Base-by-base conservation (phyloP, 495 filamentous ascomycete species). In the Mytilinidion resinicola region DNA sequence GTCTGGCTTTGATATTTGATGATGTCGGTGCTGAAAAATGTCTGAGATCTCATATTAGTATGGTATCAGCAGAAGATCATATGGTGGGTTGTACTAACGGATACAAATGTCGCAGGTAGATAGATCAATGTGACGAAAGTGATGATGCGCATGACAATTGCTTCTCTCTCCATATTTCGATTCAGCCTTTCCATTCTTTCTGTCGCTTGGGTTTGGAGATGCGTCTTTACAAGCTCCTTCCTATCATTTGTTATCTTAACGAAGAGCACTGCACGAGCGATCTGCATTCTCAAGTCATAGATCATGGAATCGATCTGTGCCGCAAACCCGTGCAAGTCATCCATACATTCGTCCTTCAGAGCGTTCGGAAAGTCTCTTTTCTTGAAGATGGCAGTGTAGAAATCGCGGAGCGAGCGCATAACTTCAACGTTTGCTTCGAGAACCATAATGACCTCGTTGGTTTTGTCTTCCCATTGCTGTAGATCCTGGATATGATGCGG, bases 11-110 rank as follows among this genome's bases (percentile, higher is more conserved):
- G 73, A 51, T 72, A 78, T 53, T 72, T 76, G 10, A 78, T 61
- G 37, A 78, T 66, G 43, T 77, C 75, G 8, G 75, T 78, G 56
- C 74, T 74, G 57, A 78, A 77, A 54, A 78, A 74, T 12, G 76
- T 76, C 61, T 74, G 25, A 30, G 42, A n/a, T n/a, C n/a, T n/a
- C n/a, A n/a, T n/a, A n/a, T n/a, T n/a, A n/a, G n/a, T n/a, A n/a
- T n/a, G n/a, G n/a, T n/a, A n/a, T n/a, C n/a, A n/a, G n/a, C n/a
- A n/a, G n/a, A n/a, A n/a, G n/a, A n/a, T n/a, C n/a, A n/a, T n/a
- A n/a, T n/a, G n/a, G 17, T 10, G 0, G 17, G 4, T 14, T 33
- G 41, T 34, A 57, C 67, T 65, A 67, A 74, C 72, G n/a, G 75
- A 76, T 3, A 77, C 76, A 53, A 77, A 77, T 4, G 75, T 77